Base-by-base conservation (phyloP, 345 rosid genomes). In the Eucalyptus victrix region DNA sequence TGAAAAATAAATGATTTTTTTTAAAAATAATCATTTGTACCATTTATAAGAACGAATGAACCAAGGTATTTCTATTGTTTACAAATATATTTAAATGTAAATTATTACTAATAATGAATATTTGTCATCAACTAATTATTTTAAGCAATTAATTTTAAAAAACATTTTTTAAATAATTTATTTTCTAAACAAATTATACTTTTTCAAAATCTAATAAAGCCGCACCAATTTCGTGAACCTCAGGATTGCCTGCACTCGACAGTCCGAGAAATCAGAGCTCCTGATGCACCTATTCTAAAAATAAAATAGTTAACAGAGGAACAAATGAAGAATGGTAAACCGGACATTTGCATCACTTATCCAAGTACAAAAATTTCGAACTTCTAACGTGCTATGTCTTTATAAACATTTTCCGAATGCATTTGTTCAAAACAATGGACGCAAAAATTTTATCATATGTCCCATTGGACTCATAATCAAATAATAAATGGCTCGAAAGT, bases 61-160 rank as follows among this genome's bases (percentile, higher is more conserved):
- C 3, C 0, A 28, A 28, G 2, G 13, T 12, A 28, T 2, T 28
- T 62, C 1, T 4, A 28, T 13, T 2, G 2, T 62, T 12, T 30
- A 62, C 8, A 5, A 28, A 62, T 28, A 62, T 62, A 62, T 12
- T 28, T 13, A 62, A 12, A 28, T 1, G 2, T 3, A 30, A 62
- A 30, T 62, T 30, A 60, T 6, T 5, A 30, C 1, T 3, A 28
- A 12, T 28, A 62, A 62, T 28, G 8, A 3, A 60, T 12, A 11
- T 9, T 26, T 26, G 1, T 5, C n/a, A 12, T 60, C 12, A 60
- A 28, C 32, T 28, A 1, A 1, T 28, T 60, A 60, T 28, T 28
- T 28, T 28, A 28, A 13, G 1, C 1, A 30, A 12, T 28, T 1
- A 13, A 62, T 12, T 26, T 62, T 62, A 6, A 0, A 12, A 28